Conservation (phyloP, 768 basidiomycete species). For the Lepiota venenata region DNA sequence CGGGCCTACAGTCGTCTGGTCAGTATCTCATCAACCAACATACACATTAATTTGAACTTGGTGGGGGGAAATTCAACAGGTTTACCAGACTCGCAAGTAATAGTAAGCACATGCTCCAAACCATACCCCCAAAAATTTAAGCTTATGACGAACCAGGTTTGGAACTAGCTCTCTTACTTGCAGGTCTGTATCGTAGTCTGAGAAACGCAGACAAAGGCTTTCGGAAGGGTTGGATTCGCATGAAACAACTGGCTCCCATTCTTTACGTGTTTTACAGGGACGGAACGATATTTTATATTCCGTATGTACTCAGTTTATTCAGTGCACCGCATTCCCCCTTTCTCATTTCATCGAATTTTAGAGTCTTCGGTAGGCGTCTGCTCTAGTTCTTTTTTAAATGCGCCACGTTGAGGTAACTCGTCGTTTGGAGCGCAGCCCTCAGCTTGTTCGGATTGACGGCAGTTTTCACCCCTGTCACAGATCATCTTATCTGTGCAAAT, state of each 20-base stretch:
- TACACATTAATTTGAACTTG: not conserved
- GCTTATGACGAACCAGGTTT: not conserved
- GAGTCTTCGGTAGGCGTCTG: not conserved
- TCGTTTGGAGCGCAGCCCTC: not conserved
- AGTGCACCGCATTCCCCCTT: not conserved
- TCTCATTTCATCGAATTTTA: not conserved
- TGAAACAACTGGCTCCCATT: not conserved
- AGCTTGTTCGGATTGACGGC: slow-evolving; percentile 6
- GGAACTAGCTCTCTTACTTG: not conserved
- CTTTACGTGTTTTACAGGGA: slow-evolving; percentile 10
- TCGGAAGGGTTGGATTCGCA: not conserved
- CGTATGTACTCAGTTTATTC: not conserved
- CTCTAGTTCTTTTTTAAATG: not conserved
- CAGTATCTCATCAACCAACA: not conserved
- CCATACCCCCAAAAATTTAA: not conserved
- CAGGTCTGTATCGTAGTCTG: not conserved
- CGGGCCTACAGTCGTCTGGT: slow-evolving; percentile 1
- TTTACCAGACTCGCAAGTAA: slow-evolving; percentile 4
- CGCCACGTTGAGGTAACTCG: not conserved
- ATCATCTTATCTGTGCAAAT: slow-evolving; percentile 1
- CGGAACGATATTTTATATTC: slow-evolving; percentile 6
- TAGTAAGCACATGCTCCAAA: not conserved
- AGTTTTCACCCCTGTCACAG: not conserved
- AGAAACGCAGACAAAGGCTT: not conserved
- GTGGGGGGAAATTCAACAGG: not conserved